phyloP scores from a whole-genome alignment of 768 basidiomycete species.

The Xerocomus potaroensis region DNA sequence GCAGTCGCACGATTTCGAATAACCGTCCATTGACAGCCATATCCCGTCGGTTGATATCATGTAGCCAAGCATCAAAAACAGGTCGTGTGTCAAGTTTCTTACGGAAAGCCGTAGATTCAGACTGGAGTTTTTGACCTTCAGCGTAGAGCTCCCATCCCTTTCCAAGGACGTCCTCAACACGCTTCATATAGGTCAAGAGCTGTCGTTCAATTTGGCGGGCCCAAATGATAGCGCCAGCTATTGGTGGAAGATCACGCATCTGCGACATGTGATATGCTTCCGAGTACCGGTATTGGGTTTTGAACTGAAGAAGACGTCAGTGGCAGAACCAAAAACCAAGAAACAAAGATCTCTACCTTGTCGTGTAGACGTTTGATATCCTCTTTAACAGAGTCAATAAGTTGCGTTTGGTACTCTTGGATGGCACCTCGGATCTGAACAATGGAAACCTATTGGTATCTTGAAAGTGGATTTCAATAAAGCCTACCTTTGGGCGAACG shows the following conservation, averaged over 20 bases:
- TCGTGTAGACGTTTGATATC: slow-evolving; percentile 94
- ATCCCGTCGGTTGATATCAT: slow-evolving; percentile 90
- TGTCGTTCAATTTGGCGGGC: slow-evolving; percentile 98
- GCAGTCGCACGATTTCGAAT: slow-evolving; percentile 82
- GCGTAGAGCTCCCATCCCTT: slow-evolving; percentile 99
- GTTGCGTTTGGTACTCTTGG: slow-evolving; percentile 97
- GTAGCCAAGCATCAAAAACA: slow-evolving; percentile 94
- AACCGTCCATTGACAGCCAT: slow-evolving; percentile 89
- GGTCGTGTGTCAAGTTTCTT: slow-evolving; percentile 94
- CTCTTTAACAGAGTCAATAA: slow-evolving; percentile 98
- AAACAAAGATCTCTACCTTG: slow-evolving; percentile 61
- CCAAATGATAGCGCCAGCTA: slow-evolving; percentile 98
- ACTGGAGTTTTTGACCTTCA: slow-evolving; percentile 97
- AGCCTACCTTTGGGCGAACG: slow-evolving; percentile 83
- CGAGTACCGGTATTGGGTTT: slow-evolving; percentile 91
- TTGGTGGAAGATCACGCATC: slow-evolving; percentile 97
- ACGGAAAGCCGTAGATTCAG: slow-evolving; percentile 86
- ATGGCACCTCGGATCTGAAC: slow-evolving; percentile 91
- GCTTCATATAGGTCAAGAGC: slow-evolving; percentile 95
- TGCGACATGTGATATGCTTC: slow-evolving; percentile 98
- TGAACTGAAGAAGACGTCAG: slow-evolving; percentile 55
- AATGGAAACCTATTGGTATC: background rate
- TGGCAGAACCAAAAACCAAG: background rate
- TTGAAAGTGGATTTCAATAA: background rate
- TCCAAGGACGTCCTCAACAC: slow-evolving; percentile 96